Conservation (phyloP, 2,329 filamentous ascomycete species). For the Claviceps sorghi region DNA sequence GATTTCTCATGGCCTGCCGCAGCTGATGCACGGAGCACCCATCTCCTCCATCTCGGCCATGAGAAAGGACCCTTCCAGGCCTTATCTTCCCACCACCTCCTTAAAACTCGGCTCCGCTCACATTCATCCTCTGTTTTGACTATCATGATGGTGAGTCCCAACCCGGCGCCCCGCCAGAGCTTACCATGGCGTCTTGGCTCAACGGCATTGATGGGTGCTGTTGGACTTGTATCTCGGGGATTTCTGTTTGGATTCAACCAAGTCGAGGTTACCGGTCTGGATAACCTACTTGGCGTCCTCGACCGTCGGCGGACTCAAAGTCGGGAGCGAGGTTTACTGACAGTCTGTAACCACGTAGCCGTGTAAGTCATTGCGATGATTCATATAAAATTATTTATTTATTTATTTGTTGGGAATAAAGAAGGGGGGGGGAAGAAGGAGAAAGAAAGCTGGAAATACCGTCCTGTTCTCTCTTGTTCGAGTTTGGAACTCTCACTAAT, state of each 20-base stretch:
- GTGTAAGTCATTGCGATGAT: conserved; percentile 16
- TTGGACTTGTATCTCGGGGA: conserved; percentile 52
- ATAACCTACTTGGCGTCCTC: conserved; percentile 59
- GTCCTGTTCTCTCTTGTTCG: not conserved
- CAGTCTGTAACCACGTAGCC: conserved; percentile 37
- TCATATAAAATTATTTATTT: not conserved
- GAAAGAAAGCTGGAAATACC: not conserved
- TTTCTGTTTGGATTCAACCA: conserved; percentile 65
- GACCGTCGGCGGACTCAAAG: conserved; percentile 53
- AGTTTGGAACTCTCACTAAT: not conserved
- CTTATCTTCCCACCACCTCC: not conserved
- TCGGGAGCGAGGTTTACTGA: conserved; percentile 66
- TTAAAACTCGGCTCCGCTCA: not conserved
- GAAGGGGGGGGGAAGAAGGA: no score
- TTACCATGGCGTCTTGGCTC: conserved; percentile 60
- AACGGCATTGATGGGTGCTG: conserved; percentile 58
- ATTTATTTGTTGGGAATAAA: not conserved
- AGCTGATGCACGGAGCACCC: not conserved
- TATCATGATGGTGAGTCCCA: conserved; percentile 10
- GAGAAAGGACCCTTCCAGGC: not conserved
- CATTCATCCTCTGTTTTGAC: not conserved
- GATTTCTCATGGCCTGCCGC: not conserved
- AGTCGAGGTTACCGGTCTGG: conserved; percentile 62
- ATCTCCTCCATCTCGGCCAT: not conserved
- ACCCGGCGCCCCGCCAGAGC: conserved; percentile 31